These are phyloP conservation scores for Colletotrichum sp. DNA, from an alignment of 2,329 filamentous ascomycete species.

Conservation along the genomic window DNA sequence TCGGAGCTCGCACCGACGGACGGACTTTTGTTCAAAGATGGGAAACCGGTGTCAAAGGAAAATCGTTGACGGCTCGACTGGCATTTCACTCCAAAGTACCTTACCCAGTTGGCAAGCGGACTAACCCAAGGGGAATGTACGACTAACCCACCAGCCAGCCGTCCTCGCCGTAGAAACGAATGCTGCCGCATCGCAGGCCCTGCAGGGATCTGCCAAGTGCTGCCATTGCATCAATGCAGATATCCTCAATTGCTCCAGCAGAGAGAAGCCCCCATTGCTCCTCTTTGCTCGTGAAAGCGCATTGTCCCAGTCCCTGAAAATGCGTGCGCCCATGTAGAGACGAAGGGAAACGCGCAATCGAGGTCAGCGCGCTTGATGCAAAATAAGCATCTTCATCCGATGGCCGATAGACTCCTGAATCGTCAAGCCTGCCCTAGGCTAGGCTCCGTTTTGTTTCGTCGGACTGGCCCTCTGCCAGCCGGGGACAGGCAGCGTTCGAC, in stretches of 20 bases:
- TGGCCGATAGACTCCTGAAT: not conserved
- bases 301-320: not conserved
- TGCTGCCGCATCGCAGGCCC: not conserved
- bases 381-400: not conserved
- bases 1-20: not conserved
- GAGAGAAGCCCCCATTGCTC: not conserved
- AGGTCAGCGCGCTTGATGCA: not conserved
- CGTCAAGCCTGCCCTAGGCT: not conserved
- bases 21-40: not conserved
- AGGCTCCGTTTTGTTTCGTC: not conserved
- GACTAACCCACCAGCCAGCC: not conserved
- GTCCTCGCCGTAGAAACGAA: not conserved
- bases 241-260: not conserved
- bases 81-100: not conserved
- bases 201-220: constrained; percentile 1
- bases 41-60: not conserved
- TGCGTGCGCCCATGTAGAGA: not conserved
- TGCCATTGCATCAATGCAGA: not conserved
- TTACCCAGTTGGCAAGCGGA: not conserved
- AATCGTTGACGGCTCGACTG: not conserved
- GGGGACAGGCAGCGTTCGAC: not conserved
- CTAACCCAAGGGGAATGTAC: not conserved
- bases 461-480: not conserved
- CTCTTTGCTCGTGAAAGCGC: not conserved
- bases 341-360: not conserved